Conservation (phyloP, 2,329 filamentous ascomycete species). For the Alternaria sp. region DNA sequence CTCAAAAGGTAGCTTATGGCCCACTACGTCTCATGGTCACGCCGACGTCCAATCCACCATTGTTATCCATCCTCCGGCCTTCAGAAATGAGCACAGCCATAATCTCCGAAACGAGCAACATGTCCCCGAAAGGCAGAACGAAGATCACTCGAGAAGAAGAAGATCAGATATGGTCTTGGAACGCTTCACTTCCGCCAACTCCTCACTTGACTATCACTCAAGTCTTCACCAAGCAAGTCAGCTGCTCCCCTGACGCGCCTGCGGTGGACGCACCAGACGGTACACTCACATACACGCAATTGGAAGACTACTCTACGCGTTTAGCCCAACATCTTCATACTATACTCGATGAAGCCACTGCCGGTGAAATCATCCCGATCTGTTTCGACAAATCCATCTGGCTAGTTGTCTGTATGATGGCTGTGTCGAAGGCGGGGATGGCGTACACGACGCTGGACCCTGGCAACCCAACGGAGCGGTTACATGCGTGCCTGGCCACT, state of each 20-base stretch:
- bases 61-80: neutral
- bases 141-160: neutral
- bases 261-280: constrained; percentile 4
- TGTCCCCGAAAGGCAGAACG: neutral
- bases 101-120: neutral
- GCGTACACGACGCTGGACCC: constrained; percentile 2
- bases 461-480: constrained; percentile 1
- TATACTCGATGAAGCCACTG: neutral
- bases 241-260: neutral
- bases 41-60: neutral
- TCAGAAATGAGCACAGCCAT: neutral
- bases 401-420: constrained; percentile 6
- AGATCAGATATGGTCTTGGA: constrained; percentile 3
- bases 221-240: neutral
- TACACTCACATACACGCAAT: constrained; percentile 1
- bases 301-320: constrained; percentile 1
- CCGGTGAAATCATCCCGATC: constrained; percentile 1
- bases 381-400: constrained; percentile 9
- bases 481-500: neutral
- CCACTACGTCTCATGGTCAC: neutral
- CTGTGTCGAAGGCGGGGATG: constrained; percentile 4
- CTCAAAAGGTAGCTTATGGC: neutral
- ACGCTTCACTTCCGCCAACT: neutral
- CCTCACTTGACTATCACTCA: neutral
- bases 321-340: neutral